Conservation (phyloP, 805 yeast genomes). For the Cephaloascus fragrans region DNA sequence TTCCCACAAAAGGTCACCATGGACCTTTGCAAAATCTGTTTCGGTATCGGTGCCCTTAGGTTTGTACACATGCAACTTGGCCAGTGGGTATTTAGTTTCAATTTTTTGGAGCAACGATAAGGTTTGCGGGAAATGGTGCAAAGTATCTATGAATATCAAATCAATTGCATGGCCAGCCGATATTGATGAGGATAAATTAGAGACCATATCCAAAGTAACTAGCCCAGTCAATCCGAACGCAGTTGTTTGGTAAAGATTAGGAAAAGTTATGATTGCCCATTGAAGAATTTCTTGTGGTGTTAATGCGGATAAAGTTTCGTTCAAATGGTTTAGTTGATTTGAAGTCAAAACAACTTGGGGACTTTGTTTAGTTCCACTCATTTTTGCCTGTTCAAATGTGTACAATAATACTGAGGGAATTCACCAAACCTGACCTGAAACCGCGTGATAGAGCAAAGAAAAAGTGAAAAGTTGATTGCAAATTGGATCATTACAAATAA, state of each 20-base stretch:
- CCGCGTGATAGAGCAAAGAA: too few relatives aligned
- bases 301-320: conserved; percentile 42
- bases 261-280: conserved; percentile 83
- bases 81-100: conserved; percentile 41
- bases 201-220: conserved; percentile 76
- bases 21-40: conserved; percentile 48
- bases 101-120: conserved; percentile 58
- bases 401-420: too few relatives aligned
- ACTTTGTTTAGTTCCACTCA: conserved; percentile 1
- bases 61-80: conserved; percentile 51
- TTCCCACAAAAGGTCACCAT: conserved; percentile 82
- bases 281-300: conserved; percentile 64
- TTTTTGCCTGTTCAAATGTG: too few relatives aligned
- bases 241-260: conserved; percentile 78
- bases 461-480: too few relatives aligned
- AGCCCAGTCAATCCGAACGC: conserved; percentile 93
- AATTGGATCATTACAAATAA: too few relatives aligned
- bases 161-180: conserved; percentile 37
- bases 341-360: conserved; percentile 22
- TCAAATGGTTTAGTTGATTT: conserved; percentile 57
- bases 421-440: too few relatives aligned
- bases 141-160: conserved; percentile 78
- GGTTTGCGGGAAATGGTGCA: conserved; percentile 94
- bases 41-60: conserved; percentile 53
- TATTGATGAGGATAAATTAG: conserved; percentile 27